Evolutionary conservation across 2,329 filamentous ascomycete species (phyloP).

Genomic region (Orbilia oligospora): DNA sequence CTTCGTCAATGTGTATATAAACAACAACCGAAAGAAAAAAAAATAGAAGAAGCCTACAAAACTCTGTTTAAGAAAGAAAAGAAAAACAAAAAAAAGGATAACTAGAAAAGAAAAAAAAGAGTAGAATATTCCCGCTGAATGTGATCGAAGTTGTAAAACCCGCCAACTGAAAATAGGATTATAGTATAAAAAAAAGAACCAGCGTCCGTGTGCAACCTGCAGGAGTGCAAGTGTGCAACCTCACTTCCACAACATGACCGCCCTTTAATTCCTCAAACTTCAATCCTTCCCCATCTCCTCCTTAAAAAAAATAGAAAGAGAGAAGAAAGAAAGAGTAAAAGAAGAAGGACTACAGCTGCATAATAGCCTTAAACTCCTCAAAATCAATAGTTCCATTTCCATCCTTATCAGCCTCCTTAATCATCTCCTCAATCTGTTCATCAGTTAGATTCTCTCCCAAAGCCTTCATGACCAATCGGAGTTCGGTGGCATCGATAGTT

Average conservation of each 20-base stretch:
- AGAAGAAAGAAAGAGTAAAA: not conserved
- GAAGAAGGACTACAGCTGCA: constrained; percentile 14
- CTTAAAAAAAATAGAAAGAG: too few relatives aligned
- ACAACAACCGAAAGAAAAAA: not conserved
- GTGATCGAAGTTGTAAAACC: not conserved
- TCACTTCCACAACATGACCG: too few relatives aligned
- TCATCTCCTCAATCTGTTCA: constrained; percentile 77
- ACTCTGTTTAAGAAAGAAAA: not conserved
- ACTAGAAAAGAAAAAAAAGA: not conserved
- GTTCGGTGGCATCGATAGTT: constrained; percentile 76
- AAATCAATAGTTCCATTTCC: constrained; percentile 77
- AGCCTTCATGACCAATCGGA: constrained; percentile 76
- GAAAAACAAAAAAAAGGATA: not conserved
- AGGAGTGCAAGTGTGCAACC: too few relatives aligned
- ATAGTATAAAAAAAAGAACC: too few relatives aligned
- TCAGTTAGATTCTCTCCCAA: constrained; percentile 77
- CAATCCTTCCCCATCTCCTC: too few relatives aligned
- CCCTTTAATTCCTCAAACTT: too few relatives aligned
- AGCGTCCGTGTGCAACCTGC: too few relatives aligned
- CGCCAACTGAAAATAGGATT: not conserved
- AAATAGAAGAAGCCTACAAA: too few relatives aligned
- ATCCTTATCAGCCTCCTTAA: constrained; percentile 76
- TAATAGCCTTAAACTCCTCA: constrained; percentile 66
- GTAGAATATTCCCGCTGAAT: constrained; percentile 2
- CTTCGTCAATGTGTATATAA: constrained; percentile 1